Evolutionary conservation across 176 grass and related monocot species (phyloP).

Genomic region (Avena insularis): DNA sequence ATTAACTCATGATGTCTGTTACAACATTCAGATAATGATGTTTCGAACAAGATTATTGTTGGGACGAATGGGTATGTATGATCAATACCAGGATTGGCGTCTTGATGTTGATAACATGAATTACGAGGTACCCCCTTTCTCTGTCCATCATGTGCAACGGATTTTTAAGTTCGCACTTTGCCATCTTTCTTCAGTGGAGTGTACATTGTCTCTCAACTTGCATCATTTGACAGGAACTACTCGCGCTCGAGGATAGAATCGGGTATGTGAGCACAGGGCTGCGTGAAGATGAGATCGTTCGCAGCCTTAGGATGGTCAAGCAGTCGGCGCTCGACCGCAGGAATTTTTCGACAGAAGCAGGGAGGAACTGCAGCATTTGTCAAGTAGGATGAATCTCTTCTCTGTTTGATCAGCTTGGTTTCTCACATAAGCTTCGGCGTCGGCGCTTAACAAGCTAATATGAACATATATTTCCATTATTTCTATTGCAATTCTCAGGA

Average conservation of each 20-base stretch:
- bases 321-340: constrained; percentile 57
- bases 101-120: constrained; percentile 96
- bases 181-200: neutral
- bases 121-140: constrained; percentile 65
- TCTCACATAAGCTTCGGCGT: neutral
- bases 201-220: neutral
- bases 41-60: constrained; percentile 71
- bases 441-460: neutral
- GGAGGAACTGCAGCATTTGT: constrained; percentile 81
- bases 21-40: constrained; percentile 80
- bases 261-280: constrained; percentile 94
- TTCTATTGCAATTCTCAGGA: constrained; percentile 53
- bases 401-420: neutral
- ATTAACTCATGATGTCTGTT: constrained; percentile 21
- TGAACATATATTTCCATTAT: neutral
- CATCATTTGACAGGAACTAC: constrained; percentile 65
- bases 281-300: constrained; percentile 70
- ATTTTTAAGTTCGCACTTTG: neutral
- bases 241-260: constrained; percentile 78
- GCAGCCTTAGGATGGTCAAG: constrained; percentile 61
- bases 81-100: constrained; percentile 84
- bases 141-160: neutral
- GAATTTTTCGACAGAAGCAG: constrained; percentile 55
- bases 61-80: constrained; percentile 73
- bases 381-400: constrained; percentile 50